These are phyloP conservation scores for Phialemonium atrogriseum DNA, from an alignment of 2,329 filamentous ascomycete species.

Conservation along the genomic window DNA sequence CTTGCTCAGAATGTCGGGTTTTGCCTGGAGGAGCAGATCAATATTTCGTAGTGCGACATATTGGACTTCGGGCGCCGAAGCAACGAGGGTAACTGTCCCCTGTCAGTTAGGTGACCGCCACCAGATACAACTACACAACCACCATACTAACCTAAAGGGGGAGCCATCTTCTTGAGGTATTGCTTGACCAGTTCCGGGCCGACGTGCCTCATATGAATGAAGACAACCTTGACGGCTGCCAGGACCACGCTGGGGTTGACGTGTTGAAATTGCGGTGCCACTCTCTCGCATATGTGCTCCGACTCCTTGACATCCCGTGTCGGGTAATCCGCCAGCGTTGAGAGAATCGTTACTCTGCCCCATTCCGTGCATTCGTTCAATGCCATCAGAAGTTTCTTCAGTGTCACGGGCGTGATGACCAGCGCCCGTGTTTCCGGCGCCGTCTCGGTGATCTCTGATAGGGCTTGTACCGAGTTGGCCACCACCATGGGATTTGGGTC, in stretches of 20 bases:
- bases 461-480: conserved; percentile 89
- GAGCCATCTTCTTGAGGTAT: conserved; percentile 98
- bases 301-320: conserved; percentile 87
- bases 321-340: conserved; percentile 81
- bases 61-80: conserved; percentile 92
- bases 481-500: conserved; percentile 99
- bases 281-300: conserved; percentile 95
- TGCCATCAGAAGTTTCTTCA: conserved; percentile 95
- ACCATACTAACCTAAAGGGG: conserved; percentile 65
- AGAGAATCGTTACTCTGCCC: conserved; percentile 89
- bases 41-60: conserved; percentile 96
- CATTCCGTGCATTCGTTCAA: conserved; percentile 98
- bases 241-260: conserved; percentile 95
- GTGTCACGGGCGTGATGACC: conserved; percentile 67
- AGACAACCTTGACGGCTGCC: conserved; percentile 96
- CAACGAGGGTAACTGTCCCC: conserved; percentile 75
- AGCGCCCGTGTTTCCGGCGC: conserved; percentile 86
- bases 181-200: conserved; percentile 70
- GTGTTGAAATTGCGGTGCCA: conserved; percentile 95
- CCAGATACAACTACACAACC: conserved; percentile 1
- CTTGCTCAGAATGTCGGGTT: conserved; percentile 93
- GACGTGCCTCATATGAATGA: conserved; percentile 86
- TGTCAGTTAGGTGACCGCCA: conserved; percentile 16
- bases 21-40: conserved; percentile 88
- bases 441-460: conserved; percentile 84